A percentile compares a stretch with the other conserved stretches of the same genome.
Evolutionary conservation across 2,329 filamentous ascomycete species (phyloP).

Genomic region (Pseudopyrenochaeta lycopersici): DNA sequence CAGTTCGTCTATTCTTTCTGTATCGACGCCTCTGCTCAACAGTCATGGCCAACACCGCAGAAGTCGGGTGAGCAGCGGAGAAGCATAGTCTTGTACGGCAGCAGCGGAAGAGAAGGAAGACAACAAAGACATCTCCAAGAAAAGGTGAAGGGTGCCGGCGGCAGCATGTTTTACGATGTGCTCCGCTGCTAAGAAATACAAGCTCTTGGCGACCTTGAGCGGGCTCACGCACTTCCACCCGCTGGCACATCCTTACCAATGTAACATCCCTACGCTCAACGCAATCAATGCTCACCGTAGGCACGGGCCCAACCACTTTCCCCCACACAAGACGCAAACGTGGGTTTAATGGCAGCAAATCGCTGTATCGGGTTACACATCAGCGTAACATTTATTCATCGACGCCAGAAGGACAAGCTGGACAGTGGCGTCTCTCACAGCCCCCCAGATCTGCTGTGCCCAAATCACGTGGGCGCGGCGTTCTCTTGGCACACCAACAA

Average conservation of each 20-base stretch:
- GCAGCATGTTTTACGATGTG: conserved; percentile 37
- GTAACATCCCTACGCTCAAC: neutral
- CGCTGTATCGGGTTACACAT: neutral
- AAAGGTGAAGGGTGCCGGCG: conserved; percentile 19
- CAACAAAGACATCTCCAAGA: conserved; percentile 16
- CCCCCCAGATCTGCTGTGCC: neutral
- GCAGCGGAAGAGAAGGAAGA: conserved; percentile 16
- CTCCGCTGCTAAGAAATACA: conserved; percentile 35
- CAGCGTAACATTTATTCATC: neutral
- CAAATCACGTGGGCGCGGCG: conserved; percentile 22
- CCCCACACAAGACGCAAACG: neutral
- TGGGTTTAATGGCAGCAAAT: neutral
- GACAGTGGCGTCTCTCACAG: conserved; percentile 15
- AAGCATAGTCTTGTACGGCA: conserved; percentile 8
- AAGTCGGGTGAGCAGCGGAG: conserved; percentile 2
- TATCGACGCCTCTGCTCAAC: neutral
- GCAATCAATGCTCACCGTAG: conserved; percentile 3
- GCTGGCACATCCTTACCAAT: conserved; percentile 3
- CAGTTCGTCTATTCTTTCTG: neutral
- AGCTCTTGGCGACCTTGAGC: conserved; percentile 38
- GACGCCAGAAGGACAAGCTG: conserved; percentile 15
- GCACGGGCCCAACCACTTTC: neutral
- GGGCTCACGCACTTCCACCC: neutral
- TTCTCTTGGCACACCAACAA: conserved; percentile 14
- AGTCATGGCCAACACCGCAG: conserved; percentile 3